Evolutionary conservation across 2,329 filamentous ascomycete species (phyloP), one percentile per base, ranked within the genome.

Genomic region (Exophiala lecanii-corni): DNA sequence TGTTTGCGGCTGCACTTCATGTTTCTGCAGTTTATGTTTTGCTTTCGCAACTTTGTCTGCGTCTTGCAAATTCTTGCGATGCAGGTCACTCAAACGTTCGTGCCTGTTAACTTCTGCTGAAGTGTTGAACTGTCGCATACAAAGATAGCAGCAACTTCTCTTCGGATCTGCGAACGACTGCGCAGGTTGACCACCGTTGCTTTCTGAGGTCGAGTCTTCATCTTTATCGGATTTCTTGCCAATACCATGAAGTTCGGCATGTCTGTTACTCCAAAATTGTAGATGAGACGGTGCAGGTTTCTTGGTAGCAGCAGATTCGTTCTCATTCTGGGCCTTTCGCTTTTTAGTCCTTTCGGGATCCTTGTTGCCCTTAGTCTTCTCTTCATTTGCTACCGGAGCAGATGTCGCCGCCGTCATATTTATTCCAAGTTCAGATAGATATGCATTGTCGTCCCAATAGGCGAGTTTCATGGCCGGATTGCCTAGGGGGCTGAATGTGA

Each of bases 361-460:
- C 50, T 67, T 69, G 3, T 20, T 20, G 17, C 40, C 18, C 28
- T 48, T 51, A 12, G 33, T 23, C 12, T 33, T 37, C 53, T 47
- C 40, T 2, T 55, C 42, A 43, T 66, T 69, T 1, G 50, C 44
- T 23, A 32, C 49, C 10, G 61, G 57, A 21, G 57, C 52, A 26
- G 45, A 31, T 5, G 33, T 9, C 12, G n/a, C 41, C 5, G 39
- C 10, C 30, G 69, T 68, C 3, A 69, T 61, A n/a, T 78, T 75
- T 3, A 86, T 70, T 2, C 77, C 64, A 26, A 79, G 67, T 54
- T 84, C 78, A 33, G 74, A 85, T 1, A 80, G 81, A 56, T 86
- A 91, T 2, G 81, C 82, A 17, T 81, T 77, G 39, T 81, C 74
- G 56, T 89, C 85, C 76, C 86, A 87, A 61, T 91, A 91, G 57